Evolutionary conservation across 768 basidiomycete genomes (phyloP).

Genomic region (Exidia glandulosa): DNA sequence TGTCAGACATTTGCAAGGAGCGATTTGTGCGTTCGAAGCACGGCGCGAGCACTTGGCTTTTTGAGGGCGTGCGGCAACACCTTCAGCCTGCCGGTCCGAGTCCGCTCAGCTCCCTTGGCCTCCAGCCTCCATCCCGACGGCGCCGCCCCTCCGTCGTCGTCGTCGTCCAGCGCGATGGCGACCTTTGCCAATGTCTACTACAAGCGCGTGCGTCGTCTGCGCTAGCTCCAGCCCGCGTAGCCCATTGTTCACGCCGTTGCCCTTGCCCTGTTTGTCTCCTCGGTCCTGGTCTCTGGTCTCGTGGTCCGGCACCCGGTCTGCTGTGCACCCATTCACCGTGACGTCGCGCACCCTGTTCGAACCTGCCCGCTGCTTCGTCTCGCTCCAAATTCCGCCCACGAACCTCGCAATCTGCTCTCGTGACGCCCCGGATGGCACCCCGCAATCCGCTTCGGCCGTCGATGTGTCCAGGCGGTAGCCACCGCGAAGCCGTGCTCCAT

Average conservation of each 20-base stretch:
- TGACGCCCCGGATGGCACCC: background rate
- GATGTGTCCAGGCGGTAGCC: constrained; percentile 47
- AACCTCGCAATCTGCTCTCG: too few species aligned
- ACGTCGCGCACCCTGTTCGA: too few species aligned
- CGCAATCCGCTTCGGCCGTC: background rate
- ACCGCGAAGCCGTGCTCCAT: constrained; percentile 70
- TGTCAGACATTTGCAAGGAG: constrained; percentile 59
- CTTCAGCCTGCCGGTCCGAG: background rate
- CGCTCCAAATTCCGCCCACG: background rate
- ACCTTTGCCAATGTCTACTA: constrained; percentile 64
- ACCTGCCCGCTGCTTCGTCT: background rate
- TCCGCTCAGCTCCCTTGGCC: background rate
- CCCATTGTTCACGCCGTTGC: background rate
- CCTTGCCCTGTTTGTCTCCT: background rate
- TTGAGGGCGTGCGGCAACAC: background rate
- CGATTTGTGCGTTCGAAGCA: background rate
- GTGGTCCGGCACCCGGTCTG: background rate
- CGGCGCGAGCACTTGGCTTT: background rate
- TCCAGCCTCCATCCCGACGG: background rate
- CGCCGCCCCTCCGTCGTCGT: background rate
- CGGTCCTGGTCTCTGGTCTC: background rate
- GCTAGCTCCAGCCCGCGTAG: background rate
- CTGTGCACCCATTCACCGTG: background rate
- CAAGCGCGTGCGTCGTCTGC: constrained; percentile 56
- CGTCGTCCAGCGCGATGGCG: constrained; percentile 7